Conservation (phyloP, 225 moss, liverwort and hornwort species). For the Anthoceros angustus region DNA sequence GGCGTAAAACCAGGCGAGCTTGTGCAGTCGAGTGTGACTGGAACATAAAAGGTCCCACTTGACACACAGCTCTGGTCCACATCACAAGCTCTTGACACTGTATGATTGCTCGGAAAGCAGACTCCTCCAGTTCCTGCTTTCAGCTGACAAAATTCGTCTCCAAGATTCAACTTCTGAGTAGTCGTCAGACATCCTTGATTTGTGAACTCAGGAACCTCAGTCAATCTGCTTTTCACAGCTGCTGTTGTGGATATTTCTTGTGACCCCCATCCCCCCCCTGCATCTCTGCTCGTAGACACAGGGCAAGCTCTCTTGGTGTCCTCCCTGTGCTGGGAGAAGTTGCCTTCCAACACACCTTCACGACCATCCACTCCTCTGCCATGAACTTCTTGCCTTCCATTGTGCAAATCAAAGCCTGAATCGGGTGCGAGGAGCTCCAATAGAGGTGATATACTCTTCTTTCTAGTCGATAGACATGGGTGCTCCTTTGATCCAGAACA, state of each 20-base stretch:
- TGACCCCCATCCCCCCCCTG: not conserved
- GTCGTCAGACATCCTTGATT: not conserved
- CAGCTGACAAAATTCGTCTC: not conserved
- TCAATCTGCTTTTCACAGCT: not conserved
- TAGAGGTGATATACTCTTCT: not conserved
- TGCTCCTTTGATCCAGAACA: not conserved
- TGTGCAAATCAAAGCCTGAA: not conserved
- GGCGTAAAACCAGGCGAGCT: not conserved
- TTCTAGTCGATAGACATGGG: not conserved
- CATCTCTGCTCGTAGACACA: not conserved
- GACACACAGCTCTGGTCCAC: not conserved
- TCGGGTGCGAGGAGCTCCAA: not conserved
- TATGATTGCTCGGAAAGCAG: not conserved
- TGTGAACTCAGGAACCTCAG: not conserved
- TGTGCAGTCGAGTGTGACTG: not conserved
- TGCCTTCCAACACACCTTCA: not conserved
- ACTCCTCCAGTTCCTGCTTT: not conserved
- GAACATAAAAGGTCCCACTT: not conserved
- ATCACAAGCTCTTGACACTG: not conserved
- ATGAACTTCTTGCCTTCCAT: not conserved
- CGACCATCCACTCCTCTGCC: not conserved
- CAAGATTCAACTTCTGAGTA: slow-evolving; percentile 1
- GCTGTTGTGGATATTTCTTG: not conserved
- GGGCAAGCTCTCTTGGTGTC: not conserved
- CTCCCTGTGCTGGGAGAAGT: not conserved